Base-by-base conservation (phyloP, 179 eudicot genomes). In the Beta macrorhiza region DNA sequence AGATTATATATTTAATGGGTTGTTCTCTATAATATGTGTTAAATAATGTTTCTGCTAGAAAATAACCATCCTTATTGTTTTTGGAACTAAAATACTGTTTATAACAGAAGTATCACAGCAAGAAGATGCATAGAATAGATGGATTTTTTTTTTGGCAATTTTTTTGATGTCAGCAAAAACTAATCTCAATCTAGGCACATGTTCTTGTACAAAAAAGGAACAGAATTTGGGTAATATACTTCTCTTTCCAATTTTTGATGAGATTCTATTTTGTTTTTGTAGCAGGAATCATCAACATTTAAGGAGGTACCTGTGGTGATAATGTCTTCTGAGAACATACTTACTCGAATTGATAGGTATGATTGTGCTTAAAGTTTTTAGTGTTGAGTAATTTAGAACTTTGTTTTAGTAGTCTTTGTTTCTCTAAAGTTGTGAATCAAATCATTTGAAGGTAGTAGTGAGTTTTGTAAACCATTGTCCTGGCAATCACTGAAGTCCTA, bases 261-360 rank as follows among this genome's bases (percentile, higher is more conserved):
- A n/a, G 57, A 51, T 2, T n/a, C 22, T 12, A 5, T 62, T 69
- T 52, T 76, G 63, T 42, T 82, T 20, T 72, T 71, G 5, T 77
- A 82, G 78, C 88, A 87, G 88, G 90, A 86, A 77, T 85, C 88
- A 52, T 84, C 88, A 22, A 68, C 73, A 42, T 86, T 85, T 56
- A 87, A 79, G 75, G 82, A 87, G 65, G 84, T 86, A 7, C 88
- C 90, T 0, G 88, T 87, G 78, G 90, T 87, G 72, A 87, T 87
- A 64, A 85, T 87, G 90, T 87, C 90, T 13, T 87, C 88, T 57
- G 90, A 87, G 83, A 86, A 87, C 82, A 84, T 87, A 69, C 80
- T 83, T 17, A 52, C 88, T 47, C 90, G 90, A 81, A 87, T 87
- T 17, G 82, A 82, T 79, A 85, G 88, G 90, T 87, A 82, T 42